phyloP scores from a whole-genome alignment of 1,284 basidiomycete species.

The Cutaneotrichosporon mucoides region DNA sequence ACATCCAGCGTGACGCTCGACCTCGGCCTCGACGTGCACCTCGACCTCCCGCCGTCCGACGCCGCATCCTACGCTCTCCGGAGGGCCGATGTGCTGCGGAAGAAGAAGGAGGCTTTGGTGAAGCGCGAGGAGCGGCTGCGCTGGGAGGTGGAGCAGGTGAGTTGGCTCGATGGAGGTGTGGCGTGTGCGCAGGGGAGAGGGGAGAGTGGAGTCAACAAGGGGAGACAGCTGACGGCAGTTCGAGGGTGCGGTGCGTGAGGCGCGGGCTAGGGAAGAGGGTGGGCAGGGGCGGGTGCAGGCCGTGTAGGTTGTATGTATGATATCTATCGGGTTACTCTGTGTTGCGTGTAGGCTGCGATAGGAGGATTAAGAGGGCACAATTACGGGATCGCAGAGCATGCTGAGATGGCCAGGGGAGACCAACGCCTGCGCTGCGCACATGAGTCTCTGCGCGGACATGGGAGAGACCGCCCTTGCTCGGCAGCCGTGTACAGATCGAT shows the following conservation, averaged over 20 bases:
- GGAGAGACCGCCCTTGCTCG: no score
- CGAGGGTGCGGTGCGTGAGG: slow-evolving; percentile 4
- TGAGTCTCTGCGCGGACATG: no score
- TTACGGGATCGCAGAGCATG: no score
- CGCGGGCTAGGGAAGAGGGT: background rate
- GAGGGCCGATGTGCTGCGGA: slow-evolving; percentile 24
- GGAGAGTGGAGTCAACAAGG: background rate
- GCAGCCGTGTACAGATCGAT: no score
- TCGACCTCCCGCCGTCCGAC: slow-evolving; percentile 21
- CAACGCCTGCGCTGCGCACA: no score
- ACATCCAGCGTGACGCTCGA: slow-evolving; percentile 29
- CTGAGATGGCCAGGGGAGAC: no score
- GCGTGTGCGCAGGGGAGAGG: no score
- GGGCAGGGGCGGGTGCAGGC: background rate
- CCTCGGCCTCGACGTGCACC: slow-evolving; percentile 35
- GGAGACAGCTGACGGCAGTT: slow-evolving; percentile 1
- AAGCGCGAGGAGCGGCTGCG: slow-evolving; percentile 24
- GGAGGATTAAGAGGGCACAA: no score
- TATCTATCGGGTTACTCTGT: background rate
- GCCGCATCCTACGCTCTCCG: slow-evolving; percentile 24
- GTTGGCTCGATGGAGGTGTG: background rate
- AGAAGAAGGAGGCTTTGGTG: slow-evolving; percentile 18
- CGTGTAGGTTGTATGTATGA: background rate
- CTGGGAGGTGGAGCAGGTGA: slow-evolving; percentile 36
- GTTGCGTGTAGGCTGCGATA: no score